phyloP scores from a whole-genome alignment of 768 basidiomycete genomes.

The Thelephora aurantiotincta region DNA sequence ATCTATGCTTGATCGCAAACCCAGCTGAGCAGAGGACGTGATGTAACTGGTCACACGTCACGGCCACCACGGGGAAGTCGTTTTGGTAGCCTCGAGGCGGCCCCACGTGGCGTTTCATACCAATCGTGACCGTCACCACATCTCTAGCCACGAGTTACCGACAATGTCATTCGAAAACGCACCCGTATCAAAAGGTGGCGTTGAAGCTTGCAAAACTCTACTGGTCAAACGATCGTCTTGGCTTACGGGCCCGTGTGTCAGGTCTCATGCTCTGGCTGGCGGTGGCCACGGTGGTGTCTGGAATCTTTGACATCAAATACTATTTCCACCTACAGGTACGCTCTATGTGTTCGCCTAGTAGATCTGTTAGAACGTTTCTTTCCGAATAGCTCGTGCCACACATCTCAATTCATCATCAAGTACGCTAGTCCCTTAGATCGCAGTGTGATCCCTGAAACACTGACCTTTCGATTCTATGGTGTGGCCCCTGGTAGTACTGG shows the following conservation, averaged over 20 bases:
- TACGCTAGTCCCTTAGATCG: slow-evolving; percentile 17
- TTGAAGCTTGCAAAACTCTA: not conserved
- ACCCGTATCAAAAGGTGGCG: slow-evolving; percentile 63
- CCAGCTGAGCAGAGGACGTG: too few relatives aligned
- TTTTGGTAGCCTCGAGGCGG: not conserved
- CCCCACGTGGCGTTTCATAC: not conserved
- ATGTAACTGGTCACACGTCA: too few relatives aligned
- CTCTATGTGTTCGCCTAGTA: slow-evolving; percentile 4
- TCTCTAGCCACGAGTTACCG: not conserved
- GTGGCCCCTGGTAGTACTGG: slow-evolving; percentile 54
- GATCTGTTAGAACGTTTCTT: not conserved
- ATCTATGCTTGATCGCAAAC: too few relatives aligned
- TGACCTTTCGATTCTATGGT: slow-evolving; percentile 20
- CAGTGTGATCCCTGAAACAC: not conserved
- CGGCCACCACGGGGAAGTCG: too few relatives aligned
- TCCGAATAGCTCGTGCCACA: slow-evolving; percentile 62
- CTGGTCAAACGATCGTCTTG: slow-evolving; percentile 1
- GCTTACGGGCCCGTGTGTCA: slow-evolving; percentile 16
- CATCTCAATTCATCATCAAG: slow-evolving; percentile 82
- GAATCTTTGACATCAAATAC: slow-evolving; percentile 78
- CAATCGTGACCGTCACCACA: not conserved
- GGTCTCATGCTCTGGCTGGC: slow-evolving; percentile 68
- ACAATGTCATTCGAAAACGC: slow-evolving; percentile 75
- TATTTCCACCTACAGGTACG: slow-evolving; percentile 74
- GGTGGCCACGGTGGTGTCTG: slow-evolving; percentile 56